These are phyloP conservation scores for Colletotrichum zoysiae DNA, from an alignment of 2,329 filamentous ascomycete genomes.

Conservation along the genomic window DNA sequence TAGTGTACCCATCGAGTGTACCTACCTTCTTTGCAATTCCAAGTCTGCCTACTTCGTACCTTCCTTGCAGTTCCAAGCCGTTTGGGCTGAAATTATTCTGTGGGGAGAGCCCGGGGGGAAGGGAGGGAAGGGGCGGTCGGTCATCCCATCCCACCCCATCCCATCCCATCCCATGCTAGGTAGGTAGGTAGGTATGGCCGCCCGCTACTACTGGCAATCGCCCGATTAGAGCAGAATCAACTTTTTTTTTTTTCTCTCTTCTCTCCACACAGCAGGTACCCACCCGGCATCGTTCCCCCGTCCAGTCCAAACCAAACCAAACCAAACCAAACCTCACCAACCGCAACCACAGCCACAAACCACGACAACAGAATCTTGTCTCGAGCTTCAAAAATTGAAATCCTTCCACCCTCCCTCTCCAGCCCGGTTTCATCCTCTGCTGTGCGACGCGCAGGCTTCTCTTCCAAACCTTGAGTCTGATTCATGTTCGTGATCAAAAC, in stretches of 20 bases:
- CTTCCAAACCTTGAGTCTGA: neutral
- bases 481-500: conserved; percentile 9
- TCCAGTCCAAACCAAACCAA: conserved; percentile 16
- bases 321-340: conserved; percentile 15
- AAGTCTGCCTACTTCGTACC: no score
- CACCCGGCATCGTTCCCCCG: conserved; percentile 13
- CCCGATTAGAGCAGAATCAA: conserved; percentile 32
- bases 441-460: neutral
- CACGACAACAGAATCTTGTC: conserved; percentile 25
- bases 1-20: no score
- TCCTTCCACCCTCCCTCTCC: neutral
- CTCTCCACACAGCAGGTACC: conserved; percentile 5
- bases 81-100: conserved; percentile 40
- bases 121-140: conserved; percentile 13
- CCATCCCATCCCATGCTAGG: neutral
- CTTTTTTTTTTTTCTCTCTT: conserved; percentile 37
- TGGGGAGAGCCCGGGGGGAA: conserved; percentile 3
- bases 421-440: neutral
- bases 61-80: neutral
- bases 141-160: conserved; percentile 11
- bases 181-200: no score
- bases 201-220: conserved; percentile 20
- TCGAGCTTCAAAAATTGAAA: conserved; percentile 37
- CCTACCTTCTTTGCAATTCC: neutral
- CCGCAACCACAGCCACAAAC: conserved; percentile 29